Percentiles rank a stretch among this genome's conserved stretches.
phyloP scores from a whole-genome alignment of 305 asterid genomes.

The Rubia occidens region DNA sequence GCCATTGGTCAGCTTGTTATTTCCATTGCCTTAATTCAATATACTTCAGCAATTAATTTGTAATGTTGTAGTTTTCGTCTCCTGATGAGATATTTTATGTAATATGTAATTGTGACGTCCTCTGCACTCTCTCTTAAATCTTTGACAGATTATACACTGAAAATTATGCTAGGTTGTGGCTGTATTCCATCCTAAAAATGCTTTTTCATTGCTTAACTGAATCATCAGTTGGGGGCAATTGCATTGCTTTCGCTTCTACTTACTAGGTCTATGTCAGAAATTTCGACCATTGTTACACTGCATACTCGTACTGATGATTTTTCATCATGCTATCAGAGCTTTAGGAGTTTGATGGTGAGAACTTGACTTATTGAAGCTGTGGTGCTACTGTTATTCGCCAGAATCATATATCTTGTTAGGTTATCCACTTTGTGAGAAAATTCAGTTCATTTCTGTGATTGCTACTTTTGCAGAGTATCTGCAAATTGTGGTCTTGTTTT shows the following conservation, averaged over 20 bases:
- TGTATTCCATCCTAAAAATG: background rate
- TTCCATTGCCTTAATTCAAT: background rate
- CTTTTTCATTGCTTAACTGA: background rate
- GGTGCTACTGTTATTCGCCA: background rate
- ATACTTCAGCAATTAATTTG: background rate
- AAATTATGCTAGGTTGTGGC: background rate
- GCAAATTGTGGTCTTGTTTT: too few relatives aligned
- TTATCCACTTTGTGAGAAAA: background rate
- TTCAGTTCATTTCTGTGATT: conserved; percentile 15
- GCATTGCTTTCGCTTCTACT: background rate
- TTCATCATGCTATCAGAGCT: background rate
- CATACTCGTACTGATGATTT: background rate
- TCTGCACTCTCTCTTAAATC: background rate
- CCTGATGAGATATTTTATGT: background rate
- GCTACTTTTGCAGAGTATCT: background rate
- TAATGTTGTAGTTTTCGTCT: background rate
- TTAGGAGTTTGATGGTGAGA: background rate
- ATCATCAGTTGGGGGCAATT: background rate
- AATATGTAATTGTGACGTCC: background rate
- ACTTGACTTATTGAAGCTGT: background rate
- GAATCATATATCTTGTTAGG: background rate
- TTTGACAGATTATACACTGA: background rate
- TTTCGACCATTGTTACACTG: background rate
- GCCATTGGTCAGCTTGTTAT: background rate
- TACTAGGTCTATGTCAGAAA: background rate